phyloP scores from a whole-genome alignment of 257 asterid species.

The Scutellaria minor region DNA sequence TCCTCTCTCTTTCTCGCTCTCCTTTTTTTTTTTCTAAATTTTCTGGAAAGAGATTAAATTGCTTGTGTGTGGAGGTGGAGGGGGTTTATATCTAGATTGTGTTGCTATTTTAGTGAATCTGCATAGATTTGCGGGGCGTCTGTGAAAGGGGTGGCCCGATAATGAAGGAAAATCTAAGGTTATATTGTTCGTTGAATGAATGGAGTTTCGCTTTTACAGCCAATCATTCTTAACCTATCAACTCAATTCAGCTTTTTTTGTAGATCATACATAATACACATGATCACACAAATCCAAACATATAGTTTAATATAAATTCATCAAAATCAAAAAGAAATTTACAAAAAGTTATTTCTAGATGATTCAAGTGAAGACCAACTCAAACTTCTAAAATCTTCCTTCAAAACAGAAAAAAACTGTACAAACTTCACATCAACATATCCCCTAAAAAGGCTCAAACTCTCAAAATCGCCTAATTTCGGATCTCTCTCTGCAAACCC shows the following conservation, averaged over 20 bases:
- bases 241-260: no score
- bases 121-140: conserved; percentile 13
- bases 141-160: neutral
- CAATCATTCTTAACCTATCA: no score
- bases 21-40: neutral
- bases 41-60: conserved; percentile 12
- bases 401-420: neutral
- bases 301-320: no score
- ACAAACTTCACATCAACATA: neutral
- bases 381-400: neutral
- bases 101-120: conserved; percentile 8
- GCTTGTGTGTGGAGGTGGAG: neutral
- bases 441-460: neutral
- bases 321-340: neutral
- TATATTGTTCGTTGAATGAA: neutral
- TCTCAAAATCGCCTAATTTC: conserved; percentile 8
- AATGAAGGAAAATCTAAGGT: conserved; percentile 3
- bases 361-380: no score
- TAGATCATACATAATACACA: no score
- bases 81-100: neutral
- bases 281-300: no score
- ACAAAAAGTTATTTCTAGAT: neutral
- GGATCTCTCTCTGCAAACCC: neutral
- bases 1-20: conserved; percentile 21
- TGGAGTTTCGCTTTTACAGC: neutral